Base-by-base conservation (phyloP, 805 yeast species). In the Kuraishia ogatae region DNA sequence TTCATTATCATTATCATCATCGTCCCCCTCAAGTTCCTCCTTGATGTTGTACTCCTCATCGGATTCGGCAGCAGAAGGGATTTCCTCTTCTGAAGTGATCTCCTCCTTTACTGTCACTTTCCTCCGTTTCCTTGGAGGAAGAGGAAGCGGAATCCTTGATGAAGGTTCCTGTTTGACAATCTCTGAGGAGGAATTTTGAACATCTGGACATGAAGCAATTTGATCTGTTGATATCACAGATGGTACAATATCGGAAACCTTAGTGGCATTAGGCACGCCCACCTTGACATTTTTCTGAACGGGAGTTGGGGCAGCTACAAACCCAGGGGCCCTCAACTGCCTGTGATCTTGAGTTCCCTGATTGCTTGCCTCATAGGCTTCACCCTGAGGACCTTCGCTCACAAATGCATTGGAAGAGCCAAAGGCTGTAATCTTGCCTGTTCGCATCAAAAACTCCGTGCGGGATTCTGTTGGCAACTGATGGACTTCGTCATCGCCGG, bases 371-470 rank as follows among this genome's bases (percentile, higher is more conserved):
- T 71, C 77, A 2, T 64, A 61, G 13, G 60, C 62, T 47, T 75
- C 76, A 19, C 17, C 2, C n/a, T 35, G 43, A 35, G 43, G 43
- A 8, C 43, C 43, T 13, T 35, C 43, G 43, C 43, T 35, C 43
- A 72, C 76, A 61, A 89, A 87, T 1, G 82, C 84, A 48, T 77
- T 75, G 21, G 81, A 71, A 29, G 81, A 80, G 11, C 97, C 96
- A 73, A 94, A 94, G 0, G 98, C 98, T 0, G 99, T 94, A 55
- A 91, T 82, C 66, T 90, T 84, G 28, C 99, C 99, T 0, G 93
- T 92, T 59, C 99, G 77, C 0, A 94, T 81, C 57, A 94, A 74
- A 64, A 70, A 92, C 53, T 92, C 97, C 55, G 81, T 81, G 63
- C 87, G 87, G 0, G 90, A 70, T 64, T 94, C 98, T n/a, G 80